Percentiles rank a stretch among this genome's conserved stretches.
Conservation (phyloP, 2,329 filamentous ascomycete genomes). For the Fusarium buxicola region DNA sequence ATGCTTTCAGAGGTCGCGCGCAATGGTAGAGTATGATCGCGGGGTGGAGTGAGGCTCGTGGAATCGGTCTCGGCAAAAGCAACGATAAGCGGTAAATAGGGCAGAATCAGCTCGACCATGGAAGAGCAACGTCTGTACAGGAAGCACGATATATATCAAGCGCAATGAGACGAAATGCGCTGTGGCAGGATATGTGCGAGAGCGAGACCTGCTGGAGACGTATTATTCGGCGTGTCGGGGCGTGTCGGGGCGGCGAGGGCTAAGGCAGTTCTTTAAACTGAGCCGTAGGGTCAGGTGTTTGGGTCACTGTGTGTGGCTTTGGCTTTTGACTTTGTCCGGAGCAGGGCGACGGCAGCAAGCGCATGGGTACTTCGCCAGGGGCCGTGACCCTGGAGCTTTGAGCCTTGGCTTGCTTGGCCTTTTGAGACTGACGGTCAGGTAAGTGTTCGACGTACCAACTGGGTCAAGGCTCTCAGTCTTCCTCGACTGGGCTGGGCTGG, state of each 20-base stretch:
- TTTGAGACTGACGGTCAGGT: conserved; percentile 20
- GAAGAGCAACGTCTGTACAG: conserved; percentile 4
- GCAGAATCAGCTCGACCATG: conserved; percentile 16
- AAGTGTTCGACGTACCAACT: conserved; percentile 24
- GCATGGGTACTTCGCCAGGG: conserved; percentile 28
- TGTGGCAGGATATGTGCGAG: conserved; percentile 30
- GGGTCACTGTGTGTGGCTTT: conserved; percentile 35
- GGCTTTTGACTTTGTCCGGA: conserved; percentile 37
- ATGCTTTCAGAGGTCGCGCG: conserved; percentile 22
- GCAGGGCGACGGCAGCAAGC: conserved; percentile 26
- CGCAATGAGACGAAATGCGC: conserved; percentile 17
- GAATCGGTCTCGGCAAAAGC: conserved; percentile 38
- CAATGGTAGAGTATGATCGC: conserved; percentile 30
- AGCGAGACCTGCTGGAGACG: conserved; percentile 33
- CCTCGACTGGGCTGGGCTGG: conserved; percentile 25
- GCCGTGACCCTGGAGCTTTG: conserved; percentile 28
- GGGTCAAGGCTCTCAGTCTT: conserved; percentile 38
- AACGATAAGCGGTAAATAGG: conserved; percentile 24
- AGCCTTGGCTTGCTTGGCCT: conserved; percentile 16
- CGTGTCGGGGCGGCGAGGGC: conserved; percentile 30
- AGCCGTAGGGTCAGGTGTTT: conserved; percentile 43
- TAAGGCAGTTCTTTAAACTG: conserved; percentile 41
- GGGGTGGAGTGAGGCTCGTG: conserved; percentile 39
- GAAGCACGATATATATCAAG: conserved; percentile 6
- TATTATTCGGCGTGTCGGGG: conserved; percentile 34